Evolutionary conservation across 2,329 filamentous ascomycete species (phyloP).

Genomic region (Alternaria sp.): DNA sequence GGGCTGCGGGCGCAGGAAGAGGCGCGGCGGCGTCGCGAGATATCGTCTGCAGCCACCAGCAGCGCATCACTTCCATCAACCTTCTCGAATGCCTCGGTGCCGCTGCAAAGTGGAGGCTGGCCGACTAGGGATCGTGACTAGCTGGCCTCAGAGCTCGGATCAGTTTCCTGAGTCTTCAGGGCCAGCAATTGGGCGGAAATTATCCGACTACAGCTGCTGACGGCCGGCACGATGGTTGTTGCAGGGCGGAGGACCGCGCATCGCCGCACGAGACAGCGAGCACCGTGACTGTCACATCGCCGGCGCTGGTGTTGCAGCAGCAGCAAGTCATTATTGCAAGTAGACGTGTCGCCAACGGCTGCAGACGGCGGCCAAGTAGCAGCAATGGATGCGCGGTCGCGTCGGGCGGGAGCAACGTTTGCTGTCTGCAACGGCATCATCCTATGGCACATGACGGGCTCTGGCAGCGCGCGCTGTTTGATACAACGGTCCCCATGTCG

Average conservation of each 20-base stretch:
- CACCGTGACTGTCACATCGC: constrained; percentile 5
- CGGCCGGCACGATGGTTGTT: constrained; percentile 10
- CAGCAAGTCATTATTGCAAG: neutral
- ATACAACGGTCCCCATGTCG: constrained; percentile 19
- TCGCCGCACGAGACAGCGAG: constrained; percentile 20
- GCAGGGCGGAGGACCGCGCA: constrained; percentile 29
- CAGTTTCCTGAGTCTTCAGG: constrained; percentile 19
- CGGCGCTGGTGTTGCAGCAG: constrained; percentile 3
- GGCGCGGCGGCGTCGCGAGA: neutral
- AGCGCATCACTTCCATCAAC: constrained; percentile 40
- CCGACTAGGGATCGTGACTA: constrained; percentile 17
- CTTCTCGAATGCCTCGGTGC: constrained; percentile 39
- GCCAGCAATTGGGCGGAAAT: constrained; percentile 32
- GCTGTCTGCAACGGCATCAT: constrained; percentile 27
- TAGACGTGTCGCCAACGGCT: constrained; percentile 7
- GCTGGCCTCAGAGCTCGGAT: constrained; percentile 23
- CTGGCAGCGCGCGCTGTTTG: constrained; percentile 17
- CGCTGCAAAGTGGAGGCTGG: constrained; percentile 21
- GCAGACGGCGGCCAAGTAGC: neutral
- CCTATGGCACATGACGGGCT: constrained; percentile 6
- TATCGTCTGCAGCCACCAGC: constrained; percentile 20
- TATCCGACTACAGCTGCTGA: constrained; percentile 29
- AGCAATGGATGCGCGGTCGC: neutral
- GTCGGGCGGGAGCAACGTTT: constrained; percentile 28
- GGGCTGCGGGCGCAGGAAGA: neutral